Base-by-base conservation (phyloP, 352 stramenopile species). In the Globisporangium orthogonon region DNA sequence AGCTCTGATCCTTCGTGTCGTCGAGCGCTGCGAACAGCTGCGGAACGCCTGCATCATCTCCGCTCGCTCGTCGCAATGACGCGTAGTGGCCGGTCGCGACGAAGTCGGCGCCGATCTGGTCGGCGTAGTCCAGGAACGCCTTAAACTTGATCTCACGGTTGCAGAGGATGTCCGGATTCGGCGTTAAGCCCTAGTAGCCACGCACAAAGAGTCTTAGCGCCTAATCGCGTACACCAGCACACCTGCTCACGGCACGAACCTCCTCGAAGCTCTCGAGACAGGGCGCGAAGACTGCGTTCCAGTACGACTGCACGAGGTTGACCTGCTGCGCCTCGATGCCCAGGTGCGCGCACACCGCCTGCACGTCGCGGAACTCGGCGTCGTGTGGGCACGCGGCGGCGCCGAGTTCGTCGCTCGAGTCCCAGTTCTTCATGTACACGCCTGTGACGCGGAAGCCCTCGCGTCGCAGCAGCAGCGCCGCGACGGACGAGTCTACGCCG, bases 361-460 rank as follows among this genome's bases (percentile, higher is more conserved):
- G 67, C 5, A 97, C 95, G 62, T 98, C 92, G 41, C 93, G 72
- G 58, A 90, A 96, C 65, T 99, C 97, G 47, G 85, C 74, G 54
- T 97, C 97, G 58, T 81, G 73, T 48, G 86, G 87, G 64, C 86
- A 98, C 2, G 77, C 84, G 7, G 76, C 77, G 51, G 75, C 60
- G 10, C 87, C 91, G 41, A 92, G 76, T 70, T 99, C 96, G 54
- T 98, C 94, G 23, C 85, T 88, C 18, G 78, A 60, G 74, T 99
- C 97, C 97, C 97, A 99, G 73, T 99, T 99, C 63, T 96, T 97
- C 97, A 99, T 99, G 73, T 98, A 98, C 44, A 99, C 82, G n/a
- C 95, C 97, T 17, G 95, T 83, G 51, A 99, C 81, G 44, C 88
- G 75, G 73, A 91, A 96, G n/a, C 89, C 89, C 62, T 96, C 79